Evolutionary conservation across 768 basidiomycete genomes (phyloP).

Genomic region (Trametes maxima): DNA sequence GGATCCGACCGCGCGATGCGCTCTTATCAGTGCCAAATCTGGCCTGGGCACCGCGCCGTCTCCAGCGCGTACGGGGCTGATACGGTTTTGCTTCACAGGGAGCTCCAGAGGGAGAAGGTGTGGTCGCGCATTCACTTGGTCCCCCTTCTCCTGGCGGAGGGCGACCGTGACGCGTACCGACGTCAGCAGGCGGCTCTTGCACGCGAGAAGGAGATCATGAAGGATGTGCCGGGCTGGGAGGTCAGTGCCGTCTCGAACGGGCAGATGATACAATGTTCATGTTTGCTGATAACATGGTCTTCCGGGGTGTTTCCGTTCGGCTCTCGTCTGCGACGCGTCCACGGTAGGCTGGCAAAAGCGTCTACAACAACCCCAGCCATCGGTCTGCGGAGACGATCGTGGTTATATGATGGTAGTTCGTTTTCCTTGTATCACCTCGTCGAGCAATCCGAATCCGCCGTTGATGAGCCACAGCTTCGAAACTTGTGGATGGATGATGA

Average conservation of each 20-base stretch:
- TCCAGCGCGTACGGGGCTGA: constrained; percentile 43
- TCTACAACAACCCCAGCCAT: constrained; percentile 82
- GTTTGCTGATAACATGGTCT: constrained; percentile 23
- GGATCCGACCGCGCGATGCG: constrained; percentile 65
- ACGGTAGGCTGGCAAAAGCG: constrained; percentile 76
- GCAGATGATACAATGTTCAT: constrained; percentile 16
- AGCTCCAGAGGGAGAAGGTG: constrained; percentile 87
- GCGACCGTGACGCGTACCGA: constrained; percentile 87
- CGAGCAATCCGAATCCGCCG: constrained; percentile 29
- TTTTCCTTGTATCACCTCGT: constrained; percentile 24
- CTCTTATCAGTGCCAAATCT: constrained; percentile 45
- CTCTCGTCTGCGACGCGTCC: constrained; percentile 20
- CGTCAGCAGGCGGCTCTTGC: constrained; percentile 75
- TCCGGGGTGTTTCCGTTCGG: constrained; percentile 23
- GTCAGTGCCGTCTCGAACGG: constrained; percentile 53
- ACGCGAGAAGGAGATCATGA: constrained; percentile 91
- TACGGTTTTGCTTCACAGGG: constrained; percentile 58
- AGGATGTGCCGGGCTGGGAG: constrained; percentile 92
- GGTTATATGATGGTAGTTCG: constrained; percentile 48
- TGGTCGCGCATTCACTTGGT: constrained; percentile 97
- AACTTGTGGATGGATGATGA: constrained; percentile 20
- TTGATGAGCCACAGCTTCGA: constrained; percentile 23
- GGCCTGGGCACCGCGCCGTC: constrained; percentile 22
- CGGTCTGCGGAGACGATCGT: constrained; percentile 58
- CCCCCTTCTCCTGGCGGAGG: constrained; percentile 89